Percentiles rank a stretch among this genome's conserved stretches.
Evolutionary conservation across 78 protist genomes (phyloP).

Genomic region (Planoprotostelium fungivorum): DNA sequence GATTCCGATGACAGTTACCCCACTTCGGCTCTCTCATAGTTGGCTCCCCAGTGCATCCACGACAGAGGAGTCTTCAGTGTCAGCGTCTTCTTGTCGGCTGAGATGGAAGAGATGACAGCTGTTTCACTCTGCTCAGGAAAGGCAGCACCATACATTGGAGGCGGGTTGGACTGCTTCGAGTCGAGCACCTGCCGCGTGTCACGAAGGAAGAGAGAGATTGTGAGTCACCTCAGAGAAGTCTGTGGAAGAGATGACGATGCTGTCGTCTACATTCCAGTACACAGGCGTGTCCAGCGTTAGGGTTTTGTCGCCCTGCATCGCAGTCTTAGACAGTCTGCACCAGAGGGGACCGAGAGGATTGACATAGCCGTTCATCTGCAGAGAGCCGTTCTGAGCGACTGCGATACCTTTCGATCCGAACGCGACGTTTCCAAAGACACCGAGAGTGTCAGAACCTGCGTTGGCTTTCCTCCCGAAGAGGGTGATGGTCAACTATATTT

Average conservation of each 20-base stretch:
- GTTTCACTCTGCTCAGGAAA: neutral
- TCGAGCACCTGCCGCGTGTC: neutral
- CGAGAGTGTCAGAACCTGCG: neutral
- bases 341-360: neutral
- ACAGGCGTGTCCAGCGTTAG: neutral
- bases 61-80: neutral
- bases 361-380: neutral
- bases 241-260: neutral
- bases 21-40: neutral
- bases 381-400: neutral
- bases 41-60: neutral
- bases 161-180: neutral
- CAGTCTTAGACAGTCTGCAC: neutral
- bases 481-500: neutral
- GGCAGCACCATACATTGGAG: neutral
- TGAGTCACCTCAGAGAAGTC: neutral
- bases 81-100: neutral
- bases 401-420: neutral
- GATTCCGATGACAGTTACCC: neutral
- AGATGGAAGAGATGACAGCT: neutral
- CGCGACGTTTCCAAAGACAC: neutral
- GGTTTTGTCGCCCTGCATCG: neutral
- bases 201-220: neutral
- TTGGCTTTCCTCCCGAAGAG: neutral
- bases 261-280: neutral